Percentiles rank a stretch among this genome's conserved stretches.
Conservation (phyloP, 345 rosid genomes). For the Sonneratia caseolaris region DNA sequence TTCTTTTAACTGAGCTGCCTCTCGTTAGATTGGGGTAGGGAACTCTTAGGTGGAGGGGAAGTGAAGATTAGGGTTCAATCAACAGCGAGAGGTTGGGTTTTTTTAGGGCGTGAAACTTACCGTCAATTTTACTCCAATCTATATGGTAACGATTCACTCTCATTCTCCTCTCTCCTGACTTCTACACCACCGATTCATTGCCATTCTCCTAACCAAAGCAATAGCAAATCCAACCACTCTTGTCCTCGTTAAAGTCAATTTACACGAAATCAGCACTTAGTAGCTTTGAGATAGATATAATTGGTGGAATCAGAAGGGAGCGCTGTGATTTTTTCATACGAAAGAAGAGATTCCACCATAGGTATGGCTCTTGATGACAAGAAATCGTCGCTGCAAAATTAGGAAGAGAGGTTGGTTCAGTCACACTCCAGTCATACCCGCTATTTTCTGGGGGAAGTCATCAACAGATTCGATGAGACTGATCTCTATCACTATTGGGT, state of each 20-base stretch:
- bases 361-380: conserved; percentile 82
- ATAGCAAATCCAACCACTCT: background rate
- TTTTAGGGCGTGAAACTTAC: too few species aligned
- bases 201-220: background rate
- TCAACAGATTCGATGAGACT: conserved; percentile 95
- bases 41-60: too few species aligned
- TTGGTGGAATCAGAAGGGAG: background rate
- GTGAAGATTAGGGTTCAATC: too few species aligned
- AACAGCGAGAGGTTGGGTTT: too few species aligned
- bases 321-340: background rate
- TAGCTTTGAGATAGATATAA: background rate
- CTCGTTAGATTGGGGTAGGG: too few species aligned
- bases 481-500: conserved; percentile 96
- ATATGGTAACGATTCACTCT: background rate
- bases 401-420: conserved; percentile 92
- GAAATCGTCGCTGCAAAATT: conserved; percentile 53
- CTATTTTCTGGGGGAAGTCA: conserved; percentile 94
- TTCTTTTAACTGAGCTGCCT: too few species aligned
- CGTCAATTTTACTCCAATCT: too few species aligned
- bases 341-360: conserved; percentile 9
- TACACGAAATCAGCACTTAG: background rate
- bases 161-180: background rate
- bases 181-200: background rate
- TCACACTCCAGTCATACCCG: conserved; percentile 45
- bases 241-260: too few species aligned